phyloP scores from a whole-genome alignment of 305 asterid species.

The Solanum hybrid region DNA sequence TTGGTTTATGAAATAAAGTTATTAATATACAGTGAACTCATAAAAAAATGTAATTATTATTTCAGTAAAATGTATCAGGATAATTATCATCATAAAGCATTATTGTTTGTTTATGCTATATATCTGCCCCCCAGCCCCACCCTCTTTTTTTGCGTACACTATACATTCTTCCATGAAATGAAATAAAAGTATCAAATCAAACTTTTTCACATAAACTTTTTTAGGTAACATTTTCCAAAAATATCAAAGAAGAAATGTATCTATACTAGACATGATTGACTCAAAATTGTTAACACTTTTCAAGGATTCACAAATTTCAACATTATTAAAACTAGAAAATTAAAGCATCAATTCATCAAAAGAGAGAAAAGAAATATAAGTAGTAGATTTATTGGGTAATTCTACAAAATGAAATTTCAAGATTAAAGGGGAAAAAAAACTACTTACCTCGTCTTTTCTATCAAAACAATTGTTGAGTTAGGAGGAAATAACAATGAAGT shows the following conservation, averaged over 20 bases:
- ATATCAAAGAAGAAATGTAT: not conserved
- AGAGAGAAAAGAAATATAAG: not conserved
- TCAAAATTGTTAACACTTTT: not conserved
- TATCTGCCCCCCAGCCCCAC: not conserved
- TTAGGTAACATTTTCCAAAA: not conserved
- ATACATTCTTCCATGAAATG: not conserved
- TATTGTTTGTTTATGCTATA: not conserved
- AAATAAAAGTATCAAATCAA: not conserved
- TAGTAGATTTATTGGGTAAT: not conserved
- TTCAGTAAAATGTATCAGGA: not conserved
- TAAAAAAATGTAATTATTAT: not conserved
- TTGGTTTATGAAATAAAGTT: not conserved
- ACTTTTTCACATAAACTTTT: not conserved
- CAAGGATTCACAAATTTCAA: not conserved
- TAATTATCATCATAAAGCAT: not conserved
- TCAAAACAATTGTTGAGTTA: not conserved
- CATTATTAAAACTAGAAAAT: not conserved
- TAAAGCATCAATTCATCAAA: not conserved
- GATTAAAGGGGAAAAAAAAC: not conserved
- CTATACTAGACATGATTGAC: not conserved
- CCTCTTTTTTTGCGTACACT: not conserved
- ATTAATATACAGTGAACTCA: not conserved
- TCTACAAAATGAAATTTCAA: not conserved
- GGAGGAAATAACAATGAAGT: not conserved
- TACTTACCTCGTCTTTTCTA: not conserved